Evolutionary conservation across 2,329 filamentous ascomycete species (phyloP).

Genomic region (Curvularia verruculosa): DNA sequence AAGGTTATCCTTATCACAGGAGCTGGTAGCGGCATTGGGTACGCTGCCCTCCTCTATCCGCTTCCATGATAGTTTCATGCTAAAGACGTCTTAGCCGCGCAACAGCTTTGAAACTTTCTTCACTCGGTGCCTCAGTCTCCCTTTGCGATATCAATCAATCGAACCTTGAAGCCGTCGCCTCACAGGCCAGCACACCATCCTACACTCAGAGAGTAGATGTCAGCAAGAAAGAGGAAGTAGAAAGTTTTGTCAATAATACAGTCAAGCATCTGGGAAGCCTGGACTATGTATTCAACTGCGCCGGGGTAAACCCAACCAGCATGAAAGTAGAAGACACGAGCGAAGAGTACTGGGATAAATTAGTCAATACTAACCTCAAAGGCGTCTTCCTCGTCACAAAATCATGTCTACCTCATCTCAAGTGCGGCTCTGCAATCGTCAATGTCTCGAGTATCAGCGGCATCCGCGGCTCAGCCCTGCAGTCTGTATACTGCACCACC

Average conservation of each 20-base stretch:
- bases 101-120: constrained; percentile 56
- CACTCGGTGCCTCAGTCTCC: constrained; percentile 50
- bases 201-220: constrained; percentile 55
- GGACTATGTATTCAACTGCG: constrained; percentile 54
- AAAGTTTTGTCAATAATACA: constrained; percentile 49
- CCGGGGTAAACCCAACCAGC: constrained; percentile 57
- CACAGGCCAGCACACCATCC: constrained; percentile 34
- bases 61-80: background rate
- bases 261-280: constrained; percentile 46
- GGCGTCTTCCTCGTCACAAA: constrained; percentile 55
- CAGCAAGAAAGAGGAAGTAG: constrained; percentile 51
- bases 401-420: constrained; percentile 49
- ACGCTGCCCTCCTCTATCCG: constrained; percentile 10
- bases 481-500: constrained; percentile 45
- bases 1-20: constrained; percentile 42
- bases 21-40: constrained; percentile 55
- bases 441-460: constrained; percentile 40
- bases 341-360: constrained; percentile 56
- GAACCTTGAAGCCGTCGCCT: constrained; percentile 51
- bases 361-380: constrained; percentile 55
- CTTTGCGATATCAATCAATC: constrained; percentile 47
- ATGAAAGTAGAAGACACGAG: constrained; percentile 50
- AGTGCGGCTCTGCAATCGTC: constrained; percentile 29
- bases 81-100: constrained; percentile 42
- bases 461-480: constrained; percentile 31